Conservation (phyloP, 2,329 filamentous ascomycete species). For the Macrophomina phaseolina region DNA sequence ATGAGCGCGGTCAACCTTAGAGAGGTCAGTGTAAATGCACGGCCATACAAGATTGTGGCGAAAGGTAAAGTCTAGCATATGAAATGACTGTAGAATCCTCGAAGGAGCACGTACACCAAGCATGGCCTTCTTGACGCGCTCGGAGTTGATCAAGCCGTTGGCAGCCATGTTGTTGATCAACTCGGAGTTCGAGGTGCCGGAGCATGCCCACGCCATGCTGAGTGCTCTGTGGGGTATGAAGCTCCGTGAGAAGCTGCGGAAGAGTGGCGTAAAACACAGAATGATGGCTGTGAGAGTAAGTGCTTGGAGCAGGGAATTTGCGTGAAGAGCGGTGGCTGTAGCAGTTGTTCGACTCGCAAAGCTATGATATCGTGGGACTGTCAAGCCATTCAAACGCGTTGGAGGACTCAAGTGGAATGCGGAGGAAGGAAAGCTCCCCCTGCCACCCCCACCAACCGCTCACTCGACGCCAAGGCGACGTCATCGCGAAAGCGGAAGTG, state of each 20-base stretch:
- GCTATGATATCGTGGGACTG: background rate
- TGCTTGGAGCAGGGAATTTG: background rate
- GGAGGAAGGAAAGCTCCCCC: constrained; percentile 11
- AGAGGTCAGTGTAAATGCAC: background rate
- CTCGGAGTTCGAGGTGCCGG: constrained; percentile 73
- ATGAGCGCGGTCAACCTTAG: constrained; percentile 83
- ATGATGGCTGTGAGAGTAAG: constrained; percentile 1
- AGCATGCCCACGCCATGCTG: constrained; percentile 89
- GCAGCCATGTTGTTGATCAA: constrained; percentile 79
- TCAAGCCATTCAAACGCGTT: background rate
- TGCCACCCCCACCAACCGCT: constrained; percentile 19
- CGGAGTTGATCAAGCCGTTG: constrained; percentile 74
- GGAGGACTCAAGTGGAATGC: background rate
- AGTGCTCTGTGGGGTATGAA: constrained; percentile 9
- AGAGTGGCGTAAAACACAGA: constrained; percentile 5
- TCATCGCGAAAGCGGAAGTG: constrained; percentile 13
- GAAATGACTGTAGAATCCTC: background rate
- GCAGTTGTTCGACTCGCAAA: background rate
- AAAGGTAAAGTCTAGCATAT: background rate
- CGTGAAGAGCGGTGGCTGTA: background rate
- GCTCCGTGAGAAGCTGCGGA: constrained; percentile 13
- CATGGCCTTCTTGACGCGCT: constrained; percentile 80
- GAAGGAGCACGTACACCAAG: constrained; percentile 59
- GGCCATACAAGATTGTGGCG: background rate
- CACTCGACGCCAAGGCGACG: constrained; percentile 22